Evolutionary conservation across 106 monocot genomes (phyloP).

Genomic region (Platanthera guangdongensis): DNA sequence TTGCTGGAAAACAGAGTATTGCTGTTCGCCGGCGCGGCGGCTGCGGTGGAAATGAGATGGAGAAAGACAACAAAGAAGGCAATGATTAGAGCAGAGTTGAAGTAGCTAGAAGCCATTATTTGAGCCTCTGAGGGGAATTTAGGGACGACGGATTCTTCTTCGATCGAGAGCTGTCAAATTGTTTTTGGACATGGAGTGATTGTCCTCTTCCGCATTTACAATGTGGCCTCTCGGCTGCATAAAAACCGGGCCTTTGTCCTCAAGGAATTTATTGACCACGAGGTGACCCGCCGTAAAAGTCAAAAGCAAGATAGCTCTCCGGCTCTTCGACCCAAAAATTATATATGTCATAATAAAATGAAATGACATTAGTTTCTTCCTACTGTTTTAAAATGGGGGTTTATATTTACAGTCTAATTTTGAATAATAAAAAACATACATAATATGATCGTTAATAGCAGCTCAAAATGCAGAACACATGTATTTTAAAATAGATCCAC

Average conservation of each 20-base stretch:
- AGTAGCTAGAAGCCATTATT: conserved; percentile 21
- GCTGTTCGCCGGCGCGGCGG: neutral
- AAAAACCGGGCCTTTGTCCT: neutral
- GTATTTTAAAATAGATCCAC: no score
- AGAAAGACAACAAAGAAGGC: conserved; percentile 4
- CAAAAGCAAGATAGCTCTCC: neutral
- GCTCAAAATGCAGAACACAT: no score
- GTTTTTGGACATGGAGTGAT: conserved; percentile 27
- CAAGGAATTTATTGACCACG: neutral
- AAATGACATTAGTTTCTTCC: no score
- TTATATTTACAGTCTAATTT: no score
- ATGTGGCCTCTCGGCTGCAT: neutral
- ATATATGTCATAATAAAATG: no score
- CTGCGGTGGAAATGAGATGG: neutral
- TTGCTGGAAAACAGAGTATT: neutral
- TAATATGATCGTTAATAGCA: no score
- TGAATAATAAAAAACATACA: no score
- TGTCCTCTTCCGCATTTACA: conserved; percentile 13
- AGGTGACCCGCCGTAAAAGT: neutral
- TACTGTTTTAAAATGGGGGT: no score
- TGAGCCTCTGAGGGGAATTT: conserved; percentile 11
- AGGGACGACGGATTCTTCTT: neutral
- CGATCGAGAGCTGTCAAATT: conserved; percentile 45
- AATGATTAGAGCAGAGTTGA: conserved; percentile 13
- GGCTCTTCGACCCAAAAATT: no score